phyloP scores from a whole-genome alignment of 306 rosid genomes.

The Castanea sativa region DNA sequence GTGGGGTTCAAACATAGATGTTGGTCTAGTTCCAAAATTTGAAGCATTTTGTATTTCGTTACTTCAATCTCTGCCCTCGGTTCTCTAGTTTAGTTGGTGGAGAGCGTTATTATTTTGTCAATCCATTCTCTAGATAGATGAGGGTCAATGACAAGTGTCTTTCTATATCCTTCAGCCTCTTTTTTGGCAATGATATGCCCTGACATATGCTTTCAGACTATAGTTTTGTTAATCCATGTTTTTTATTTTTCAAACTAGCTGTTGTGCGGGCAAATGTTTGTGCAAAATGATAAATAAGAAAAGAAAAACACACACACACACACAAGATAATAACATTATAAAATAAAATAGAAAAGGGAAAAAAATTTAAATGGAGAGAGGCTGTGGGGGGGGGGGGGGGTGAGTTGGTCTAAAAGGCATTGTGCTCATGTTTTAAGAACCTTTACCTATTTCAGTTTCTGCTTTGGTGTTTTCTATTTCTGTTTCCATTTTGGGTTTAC shows the following conservation, averaged over 20 bases:
- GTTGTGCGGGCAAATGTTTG: neutral
- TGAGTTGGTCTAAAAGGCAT: neutral
- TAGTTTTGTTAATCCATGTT: neutral
- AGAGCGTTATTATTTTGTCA: neutral
- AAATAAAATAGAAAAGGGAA: neutral
- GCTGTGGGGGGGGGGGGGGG: too few species aligned
- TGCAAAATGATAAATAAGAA: neutral
- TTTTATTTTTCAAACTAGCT: neutral
- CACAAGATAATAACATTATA: neutral
- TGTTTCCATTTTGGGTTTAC: neutral
- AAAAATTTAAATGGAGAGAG: too few species aligned
- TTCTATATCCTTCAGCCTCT: neutral
- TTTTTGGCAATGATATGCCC: neutral
- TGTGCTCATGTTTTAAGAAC: neutral
- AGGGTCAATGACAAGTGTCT: neutral
- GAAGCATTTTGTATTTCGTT: neutral
- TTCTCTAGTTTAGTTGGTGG: neutral
- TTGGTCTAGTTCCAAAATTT: neutral
- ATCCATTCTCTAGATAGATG: neutral
- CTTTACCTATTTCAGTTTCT: neutral
- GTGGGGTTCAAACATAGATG: neutral
- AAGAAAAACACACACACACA: neutral
- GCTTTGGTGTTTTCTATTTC: neutral
- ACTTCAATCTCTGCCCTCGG: neutral
- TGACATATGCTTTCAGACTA: neutral